phyloP scores from a whole-genome alignment of 208 protist species.

The Acanthamoeba culbertsoni region DNA sequence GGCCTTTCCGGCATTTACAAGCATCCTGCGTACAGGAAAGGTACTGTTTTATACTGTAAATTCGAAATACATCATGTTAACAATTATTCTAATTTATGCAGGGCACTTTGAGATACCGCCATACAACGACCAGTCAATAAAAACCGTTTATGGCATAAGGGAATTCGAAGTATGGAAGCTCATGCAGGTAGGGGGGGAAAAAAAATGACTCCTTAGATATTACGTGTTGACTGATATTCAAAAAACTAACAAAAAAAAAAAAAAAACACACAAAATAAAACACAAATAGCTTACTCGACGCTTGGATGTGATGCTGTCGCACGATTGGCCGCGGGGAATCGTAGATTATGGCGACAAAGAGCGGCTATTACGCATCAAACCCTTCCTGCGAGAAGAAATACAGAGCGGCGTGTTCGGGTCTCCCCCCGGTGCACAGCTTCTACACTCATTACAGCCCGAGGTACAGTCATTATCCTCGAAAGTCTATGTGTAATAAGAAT shows the following conservation, averaged over 20 bases:
- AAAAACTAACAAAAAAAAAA: neutral
- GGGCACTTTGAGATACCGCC: constrained; percentile 82
- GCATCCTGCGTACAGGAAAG: constrained; percentile 74
- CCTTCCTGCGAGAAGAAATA: constrained; percentile 54
- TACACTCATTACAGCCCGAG: constrained; percentile 72
- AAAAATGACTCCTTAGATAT: no score
- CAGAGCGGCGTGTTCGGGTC: constrained; percentile 57
- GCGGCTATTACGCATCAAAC: constrained; percentile 70
- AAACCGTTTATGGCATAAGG: constrained; percentile 83
- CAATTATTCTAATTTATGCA: neutral
- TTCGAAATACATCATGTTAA: neutral
- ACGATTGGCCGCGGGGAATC: constrained; percentile 87
- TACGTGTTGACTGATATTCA: no score
- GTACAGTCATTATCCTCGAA: constrained; percentile 64
- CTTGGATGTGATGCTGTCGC: constrained; percentile 84
- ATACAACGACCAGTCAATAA: constrained; percentile 71
- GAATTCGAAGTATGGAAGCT: constrained; percentile 78
- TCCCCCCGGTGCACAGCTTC: constrained; percentile 56
- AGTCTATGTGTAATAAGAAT: constrained; percentile 63
- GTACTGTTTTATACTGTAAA: neutral
- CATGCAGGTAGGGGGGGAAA: no score
- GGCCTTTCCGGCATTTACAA: constrained; percentile 87
- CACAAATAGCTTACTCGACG: neutral
- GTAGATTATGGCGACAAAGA: constrained; percentile 74
- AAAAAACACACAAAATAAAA: neutral